Conservation (phyloP, 306 rosid genomes). For the Vigna mungo region DNA sequence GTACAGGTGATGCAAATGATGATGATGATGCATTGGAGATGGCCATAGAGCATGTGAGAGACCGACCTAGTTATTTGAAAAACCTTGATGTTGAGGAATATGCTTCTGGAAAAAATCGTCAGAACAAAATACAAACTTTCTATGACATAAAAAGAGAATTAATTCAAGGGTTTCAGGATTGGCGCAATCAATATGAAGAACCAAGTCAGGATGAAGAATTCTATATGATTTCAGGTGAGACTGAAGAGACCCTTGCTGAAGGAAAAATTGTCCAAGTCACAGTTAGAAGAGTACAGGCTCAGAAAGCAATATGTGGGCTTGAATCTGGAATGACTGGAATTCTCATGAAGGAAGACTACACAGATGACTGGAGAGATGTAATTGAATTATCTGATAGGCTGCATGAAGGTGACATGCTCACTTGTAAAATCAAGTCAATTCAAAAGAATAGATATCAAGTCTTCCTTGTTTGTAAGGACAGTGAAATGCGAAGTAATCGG, state of each 20-base stretch:
- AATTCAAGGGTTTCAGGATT: slow-evolving; percentile 94
- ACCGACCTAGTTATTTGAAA: slow-evolving; percentile 79
- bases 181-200: slow-evolving; percentile 98
- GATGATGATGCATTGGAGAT: slow-evolving; percentile 94
- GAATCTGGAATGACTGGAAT: slow-evolving; percentile 99
- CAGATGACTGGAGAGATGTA: slow-evolving; percentile 90
- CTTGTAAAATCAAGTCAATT: slow-evolving; percentile 96
- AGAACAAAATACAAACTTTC: slow-evolving; percentile 78
- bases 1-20: slow-evolving; percentile 74
- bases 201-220: slow-evolving; percentile 96
- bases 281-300: slow-evolving; percentile 82
- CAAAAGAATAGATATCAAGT: slow-evolving; percentile 94
- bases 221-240: slow-evolving; percentile 96
- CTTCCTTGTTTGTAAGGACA: slow-evolving; percentile 85
- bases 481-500: slow-evolving; percentile 90
- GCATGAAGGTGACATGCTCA: slow-evolving; percentile 85
- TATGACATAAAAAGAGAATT: slow-evolving; percentile 86
- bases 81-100: slow-evolving; percentile 80
- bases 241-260: slow-evolving; percentile 92
- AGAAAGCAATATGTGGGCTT: slow-evolving; percentile 85
- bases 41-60: slow-evolving; percentile 98
- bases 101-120: slow-evolving; percentile 65
- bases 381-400: slow-evolving; percentile 88
- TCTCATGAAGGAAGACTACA: slow-evolving; percentile 89
- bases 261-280: slow-evolving; percentile 95